Base-by-base conservation (phyloP, 2,329 filamentous ascomycete species). In the Colletotrichum acutatum region DNA sequence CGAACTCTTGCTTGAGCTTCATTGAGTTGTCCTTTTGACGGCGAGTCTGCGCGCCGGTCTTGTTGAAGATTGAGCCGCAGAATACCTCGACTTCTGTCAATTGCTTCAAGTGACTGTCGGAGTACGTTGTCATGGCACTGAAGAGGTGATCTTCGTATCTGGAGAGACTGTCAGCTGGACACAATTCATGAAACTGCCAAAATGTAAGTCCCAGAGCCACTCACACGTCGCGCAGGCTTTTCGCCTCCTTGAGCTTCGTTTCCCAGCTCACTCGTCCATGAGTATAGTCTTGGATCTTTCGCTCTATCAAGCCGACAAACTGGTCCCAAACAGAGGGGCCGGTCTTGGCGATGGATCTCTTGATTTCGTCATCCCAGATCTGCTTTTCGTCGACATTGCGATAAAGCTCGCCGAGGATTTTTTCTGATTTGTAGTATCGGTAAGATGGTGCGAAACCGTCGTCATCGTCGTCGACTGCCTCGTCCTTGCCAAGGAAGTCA, bases 301-400 rank as follows among this genome's bases (percentile, higher is more conserved):
- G 58, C 2, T 74, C 42, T 14, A 85, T 77, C 8, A 78, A 75
- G 0, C 49, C 63, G 3, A 85, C 65, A 1, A 90, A 72, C 7
- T 82, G 78, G 3, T 84, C 79, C 86, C 87, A 89, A 2, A 90
- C 82, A 0, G 83, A 82, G 0, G 77, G 70, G 0, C 81, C 81
- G 1, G 60, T 71, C 12, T 62, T 76, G 8, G 75, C 76, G 4
- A 80, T 74, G 0, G 62, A 76, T 16, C 78, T 78, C 57, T 80
- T 83, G 52, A 88, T 85, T 19, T 91, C 81, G 5, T 87, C 79
- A 9, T 81, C 76, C 84, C 91, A 92, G 56, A 95, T 93, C 65
- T 87, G 86, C 58, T 86, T 85, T 80, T 97, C 94, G 76, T 97
- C 90, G 12, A 97, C 91, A 0, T 86, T 88, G 1, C 93, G 90